Conservation (phyloP, 768 basidiomycete genomes). For the Lactifluus volemus region DNA sequence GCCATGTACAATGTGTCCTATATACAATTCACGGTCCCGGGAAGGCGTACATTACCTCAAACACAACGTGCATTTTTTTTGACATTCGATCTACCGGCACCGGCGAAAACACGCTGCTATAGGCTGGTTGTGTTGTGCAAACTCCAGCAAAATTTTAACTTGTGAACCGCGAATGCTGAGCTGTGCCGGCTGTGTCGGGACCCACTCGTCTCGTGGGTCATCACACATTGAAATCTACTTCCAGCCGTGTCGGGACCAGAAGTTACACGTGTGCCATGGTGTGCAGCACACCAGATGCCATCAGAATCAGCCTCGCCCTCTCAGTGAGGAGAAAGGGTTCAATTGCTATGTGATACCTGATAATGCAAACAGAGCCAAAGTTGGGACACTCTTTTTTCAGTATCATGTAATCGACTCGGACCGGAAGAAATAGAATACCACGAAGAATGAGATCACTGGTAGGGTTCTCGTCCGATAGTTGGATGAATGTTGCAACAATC, state of each 20-base stretch:
- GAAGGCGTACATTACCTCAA: constrained; percentile 5
- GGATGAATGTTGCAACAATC: not conserved
- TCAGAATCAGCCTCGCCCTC: not conserved
- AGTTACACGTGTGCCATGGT: not conserved
- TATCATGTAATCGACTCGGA: not conserved
- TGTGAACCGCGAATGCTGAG: not conserved
- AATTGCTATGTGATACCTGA: not conserved
- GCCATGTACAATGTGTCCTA: not conserved
- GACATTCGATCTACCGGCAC: constrained; percentile 2
- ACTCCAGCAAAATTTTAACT: not conserved
- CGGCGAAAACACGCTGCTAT: not conserved
- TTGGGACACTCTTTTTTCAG: not conserved
- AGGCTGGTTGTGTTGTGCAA: not conserved
- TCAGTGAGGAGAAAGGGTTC: not conserved
- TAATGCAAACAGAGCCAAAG: not conserved
- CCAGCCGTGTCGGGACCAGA: not conserved
- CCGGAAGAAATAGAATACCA: not conserved
- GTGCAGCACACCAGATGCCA: not conserved
- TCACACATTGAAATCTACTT: not conserved
- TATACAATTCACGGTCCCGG: not conserved
- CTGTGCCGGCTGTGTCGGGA: not conserved
- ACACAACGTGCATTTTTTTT: not conserved
- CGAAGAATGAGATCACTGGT: not conserved
- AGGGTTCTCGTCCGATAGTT: not conserved
- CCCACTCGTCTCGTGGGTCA: not conserved